These are phyloP conservation scores for Pterocarpus macrocarpus DNA, from an alignment of 306 rosid genomes.

Conservation along the genomic window DNA sequence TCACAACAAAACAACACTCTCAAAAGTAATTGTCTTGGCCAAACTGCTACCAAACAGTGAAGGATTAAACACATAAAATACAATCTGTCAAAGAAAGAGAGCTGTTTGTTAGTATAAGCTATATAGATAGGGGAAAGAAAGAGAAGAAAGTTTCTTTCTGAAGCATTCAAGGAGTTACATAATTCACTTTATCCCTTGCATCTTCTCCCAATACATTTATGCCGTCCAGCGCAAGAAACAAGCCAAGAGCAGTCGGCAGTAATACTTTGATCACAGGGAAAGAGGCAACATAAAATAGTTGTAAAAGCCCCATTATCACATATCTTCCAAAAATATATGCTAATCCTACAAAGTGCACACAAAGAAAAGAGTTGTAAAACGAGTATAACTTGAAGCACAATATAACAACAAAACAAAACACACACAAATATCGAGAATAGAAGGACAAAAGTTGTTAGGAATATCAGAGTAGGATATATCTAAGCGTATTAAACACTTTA, in stretches of 20 bases:
- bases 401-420: too few relatives aligned
- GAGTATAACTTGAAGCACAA: too few relatives aligned
- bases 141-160: neutral
- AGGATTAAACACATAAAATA: constrained; percentile 69
- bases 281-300: constrained; percentile 59
- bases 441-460: too few relatives aligned
- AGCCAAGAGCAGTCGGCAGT: constrained; percentile 56
- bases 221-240: constrained; percentile 60
- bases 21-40: constrained; percentile 57
- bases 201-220: constrained; percentile 53
- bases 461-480: too few relatives aligned
- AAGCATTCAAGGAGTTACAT: constrained; percentile 41
- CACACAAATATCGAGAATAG: too few relatives aligned
- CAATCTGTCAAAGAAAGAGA: constrained; percentile 54
- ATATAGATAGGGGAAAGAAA: neutral
- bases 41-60: constrained; percentile 59
- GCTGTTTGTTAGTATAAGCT: neutral
- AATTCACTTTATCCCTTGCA: constrained; percentile 58
- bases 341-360: constrained; percentile 27
- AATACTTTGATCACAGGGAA: constrained; percentile 58
- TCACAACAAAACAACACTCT: constrained; percentile 54
- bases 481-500: too few relatives aligned
- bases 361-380: neutral
- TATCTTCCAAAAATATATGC: constrained; percentile 14
- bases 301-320: constrained; percentile 55